Conservation (phyloP, 129 eudicot genomes). For the Erigeron canadensis region DNA sequence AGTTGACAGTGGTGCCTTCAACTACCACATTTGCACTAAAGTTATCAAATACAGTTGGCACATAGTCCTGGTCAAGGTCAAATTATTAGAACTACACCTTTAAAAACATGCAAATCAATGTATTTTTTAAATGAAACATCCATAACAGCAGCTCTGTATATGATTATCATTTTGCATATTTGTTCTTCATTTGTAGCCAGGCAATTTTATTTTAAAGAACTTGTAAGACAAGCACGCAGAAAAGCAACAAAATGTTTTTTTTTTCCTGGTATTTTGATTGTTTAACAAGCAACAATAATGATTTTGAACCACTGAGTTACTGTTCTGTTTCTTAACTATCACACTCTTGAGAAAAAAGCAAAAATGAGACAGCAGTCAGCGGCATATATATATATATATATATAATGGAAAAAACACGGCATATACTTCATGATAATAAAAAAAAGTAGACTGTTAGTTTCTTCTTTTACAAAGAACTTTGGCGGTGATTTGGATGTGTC, state of each 20-base stretch:
- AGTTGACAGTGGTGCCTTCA: slow-evolving; percentile 92
- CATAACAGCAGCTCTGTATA: background rate
- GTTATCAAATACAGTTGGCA: slow-evolving; percentile 96
- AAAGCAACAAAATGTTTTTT: background rate
- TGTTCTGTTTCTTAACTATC: background rate
- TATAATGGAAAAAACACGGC: background rate
- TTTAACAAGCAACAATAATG: background rate
- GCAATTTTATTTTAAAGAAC: background rate
- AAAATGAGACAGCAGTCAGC: slow-evolving; percentile 1
- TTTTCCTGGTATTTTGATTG: background rate
- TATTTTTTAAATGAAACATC: background rate
- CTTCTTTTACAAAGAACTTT: background rate
- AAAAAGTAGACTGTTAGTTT: background rate
- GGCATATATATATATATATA: too few relatives aligned
- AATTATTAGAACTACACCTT: slow-evolving; percentile 19
- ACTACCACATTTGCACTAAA: slow-evolving; percentile 97
- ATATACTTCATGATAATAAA: background rate
- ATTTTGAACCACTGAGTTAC: background rate
- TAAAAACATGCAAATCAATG: slow-evolving; percentile 16
- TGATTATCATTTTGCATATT: background rate
- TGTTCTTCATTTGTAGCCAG: background rate
- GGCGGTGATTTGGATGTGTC: background rate
- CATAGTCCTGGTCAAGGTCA: slow-evolving; percentile 61
- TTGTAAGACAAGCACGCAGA: background rate
- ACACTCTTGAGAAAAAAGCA: background rate